phyloP scores from a whole-genome alignment of 2,329 filamentous ascomycete species.

The Coniochaeta pulveracea region DNA sequence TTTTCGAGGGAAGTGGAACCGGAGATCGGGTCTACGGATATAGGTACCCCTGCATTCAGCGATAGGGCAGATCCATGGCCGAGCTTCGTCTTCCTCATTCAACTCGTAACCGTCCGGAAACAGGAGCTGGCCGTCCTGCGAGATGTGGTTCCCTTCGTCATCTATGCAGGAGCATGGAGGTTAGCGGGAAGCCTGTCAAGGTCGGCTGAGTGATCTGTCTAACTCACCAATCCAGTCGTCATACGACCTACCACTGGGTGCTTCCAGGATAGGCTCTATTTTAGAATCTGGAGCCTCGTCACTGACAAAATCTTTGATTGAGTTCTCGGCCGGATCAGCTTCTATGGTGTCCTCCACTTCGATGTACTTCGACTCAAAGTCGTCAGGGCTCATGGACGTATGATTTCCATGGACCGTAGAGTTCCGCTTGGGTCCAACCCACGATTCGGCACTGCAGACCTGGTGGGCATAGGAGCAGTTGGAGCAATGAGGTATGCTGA shows the following conservation, averaged over 20 bases:
- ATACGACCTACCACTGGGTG: not conserved
- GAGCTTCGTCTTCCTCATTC: not conserved
- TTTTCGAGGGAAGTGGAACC: not conserved
- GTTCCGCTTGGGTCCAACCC: no score
- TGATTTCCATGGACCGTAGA: no score
- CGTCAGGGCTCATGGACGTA: no score
- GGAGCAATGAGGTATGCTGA: not conserved
- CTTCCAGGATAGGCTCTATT: no score
- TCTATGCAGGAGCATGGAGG: not conserved
- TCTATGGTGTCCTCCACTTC: not conserved
- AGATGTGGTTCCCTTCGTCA: not conserved
- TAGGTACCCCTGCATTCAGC: not conserved
- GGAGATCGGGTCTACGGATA: not conserved
- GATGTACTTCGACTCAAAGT: no score
- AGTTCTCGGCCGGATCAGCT: no score
- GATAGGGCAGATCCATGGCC: not conserved
- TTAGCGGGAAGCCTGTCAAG: no score
- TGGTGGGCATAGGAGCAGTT: slow-evolving; percentile 1
- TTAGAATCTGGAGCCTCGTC: no score
- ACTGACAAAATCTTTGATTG: no score
- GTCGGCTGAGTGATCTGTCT: no score
- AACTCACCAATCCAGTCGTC: not conserved
- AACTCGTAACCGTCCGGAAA: not conserved
- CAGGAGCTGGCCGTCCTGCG: not conserved
- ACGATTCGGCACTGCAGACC: not conserved